Base-by-base conservation (phyloP, 2,329 filamentous ascomycete species). In the Trichoderma brevicompactum region DNA sequence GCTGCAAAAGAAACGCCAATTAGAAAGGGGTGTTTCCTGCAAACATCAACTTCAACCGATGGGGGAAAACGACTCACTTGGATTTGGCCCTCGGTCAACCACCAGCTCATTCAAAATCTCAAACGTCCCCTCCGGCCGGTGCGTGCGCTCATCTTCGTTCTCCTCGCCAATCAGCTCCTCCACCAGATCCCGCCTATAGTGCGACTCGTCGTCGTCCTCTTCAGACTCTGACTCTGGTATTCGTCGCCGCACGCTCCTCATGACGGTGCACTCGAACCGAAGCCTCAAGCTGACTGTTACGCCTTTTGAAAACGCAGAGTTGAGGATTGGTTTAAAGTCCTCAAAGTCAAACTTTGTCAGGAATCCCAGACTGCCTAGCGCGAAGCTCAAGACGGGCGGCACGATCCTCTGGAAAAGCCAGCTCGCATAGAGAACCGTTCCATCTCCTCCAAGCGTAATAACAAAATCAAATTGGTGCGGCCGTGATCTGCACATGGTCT, bases 81-180 rank as follows among this genome's bases (percentile, higher is more conserved):
- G 88, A 77, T 96, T 97, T 7, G 95, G 95, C 0, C 95, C 95
- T 17, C 95, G 86, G 74, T 99, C 95, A 36, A 98, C 87, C 8
- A 99, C 94, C n/a, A 98, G 88, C 75, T 99, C 95, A 72, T 99
- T 99, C 68, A 99, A 80, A 65, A 98, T 96, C 77, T 97, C 92
- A 75, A 89, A 92, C 1, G 91, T 94, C 44, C 88, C 87, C 71
- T 95, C 92, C 0, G 94, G 94, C 48, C 82, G 85, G 79, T 98
- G 95, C 0, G 94, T 98, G 70, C 89, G 87, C 70, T 91, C 88
- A 71, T 96, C 91, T 52, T 94, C 92, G 54, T 87, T 87, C 79
- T 94, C 92, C 74, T 94, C 91, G 5, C 92, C 94, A 56, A 97
- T 89, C 54, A 98, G 79, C 74, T 98, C 94, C 74, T 97, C 94